Evolutionary conservation across 305 asterid species (phyloP).

Genomic region (Fraxinus baroniana): DNA sequence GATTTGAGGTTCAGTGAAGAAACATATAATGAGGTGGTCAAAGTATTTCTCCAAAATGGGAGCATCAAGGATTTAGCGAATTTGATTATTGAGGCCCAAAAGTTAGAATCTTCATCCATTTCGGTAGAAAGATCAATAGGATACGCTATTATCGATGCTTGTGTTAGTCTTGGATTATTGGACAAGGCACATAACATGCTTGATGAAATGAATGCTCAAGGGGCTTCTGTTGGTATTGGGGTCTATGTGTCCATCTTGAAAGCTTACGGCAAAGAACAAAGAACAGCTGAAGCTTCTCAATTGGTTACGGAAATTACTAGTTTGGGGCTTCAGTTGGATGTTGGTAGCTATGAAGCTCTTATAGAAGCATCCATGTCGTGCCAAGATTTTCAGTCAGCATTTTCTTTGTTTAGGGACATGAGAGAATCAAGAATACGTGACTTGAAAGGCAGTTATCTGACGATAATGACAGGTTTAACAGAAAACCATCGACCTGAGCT

Average conservation of each 20-base stretch:
- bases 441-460: conserved; percentile 69
- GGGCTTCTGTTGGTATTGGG: conserved; percentile 63
- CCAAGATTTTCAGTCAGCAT: conserved; percentile 93
- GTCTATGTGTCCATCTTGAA: conserved; percentile 73
- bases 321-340: conserved; percentile 63
- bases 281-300: conserved; percentile 87
- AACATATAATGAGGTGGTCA: conserved; percentile 62
- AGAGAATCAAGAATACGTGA: conserved; percentile 65
- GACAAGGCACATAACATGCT: conserved; percentile 76
- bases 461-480: conserved; percentile 91
- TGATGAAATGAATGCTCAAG: conserved; percentile 82
- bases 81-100: conserved; percentile 69
- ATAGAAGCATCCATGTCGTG: conserved; percentile 84
- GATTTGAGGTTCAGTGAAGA: conserved; percentile 38
- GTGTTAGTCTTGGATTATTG: conserved; percentile 55
- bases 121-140: conserved; percentile 62
- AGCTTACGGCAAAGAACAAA: conserved; percentile 69
- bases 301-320: conserved; percentile 63
- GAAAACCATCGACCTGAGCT: conserved; percentile 92
- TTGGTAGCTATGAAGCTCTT: conserved; percentile 55
- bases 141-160: conserved; percentile 62
- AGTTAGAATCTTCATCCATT: conserved; percentile 54
- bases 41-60: conserved; percentile 53
- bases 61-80: conserved; percentile 53
- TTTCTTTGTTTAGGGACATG: conserved; percentile 89